phyloP scores from a whole-genome alignment of 371 early-diverging fungal genomes.

The Saksenaea oblongispora region DNA sequence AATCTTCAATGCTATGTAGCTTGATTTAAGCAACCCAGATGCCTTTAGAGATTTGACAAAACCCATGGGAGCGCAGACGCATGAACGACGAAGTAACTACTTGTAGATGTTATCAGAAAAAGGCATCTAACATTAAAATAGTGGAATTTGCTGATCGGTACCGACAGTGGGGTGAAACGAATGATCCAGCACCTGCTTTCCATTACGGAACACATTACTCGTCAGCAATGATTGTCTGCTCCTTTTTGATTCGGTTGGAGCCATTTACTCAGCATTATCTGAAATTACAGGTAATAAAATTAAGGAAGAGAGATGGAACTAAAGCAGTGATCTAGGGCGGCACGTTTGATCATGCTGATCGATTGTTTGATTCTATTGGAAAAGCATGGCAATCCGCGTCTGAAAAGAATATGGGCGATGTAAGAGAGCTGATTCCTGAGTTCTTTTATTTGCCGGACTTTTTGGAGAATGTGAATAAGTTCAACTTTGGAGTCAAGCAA shows the following conservation, averaged over 20 bases:
- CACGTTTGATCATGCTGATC: conserved; percentile 87
- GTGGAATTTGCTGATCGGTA: conserved; percentile 59
- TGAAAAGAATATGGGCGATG: conserved; percentile 78
- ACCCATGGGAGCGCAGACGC: conserved; percentile 85
- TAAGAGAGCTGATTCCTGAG: conserved; percentile 88
- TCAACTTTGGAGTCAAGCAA: conserved; percentile 80
- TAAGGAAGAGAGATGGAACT: not conserved
- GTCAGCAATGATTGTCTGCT: conserved; percentile 83
- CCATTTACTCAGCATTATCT: conserved; percentile 84
- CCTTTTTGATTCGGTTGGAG: conserved; percentile 82
- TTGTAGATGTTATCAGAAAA: conserved; percentile 50
- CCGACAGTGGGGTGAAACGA: conserved; percentile 73
- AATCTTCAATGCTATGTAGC: conserved; percentile 12
- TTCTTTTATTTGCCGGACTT: conserved; percentile 91
- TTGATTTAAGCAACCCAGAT: conserved; percentile 71
- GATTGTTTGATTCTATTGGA: conserved; percentile 67
- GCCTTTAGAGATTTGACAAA: conserved; percentile 83
- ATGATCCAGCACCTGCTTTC: conserved; percentile 73
- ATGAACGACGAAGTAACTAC: conserved; percentile 62
- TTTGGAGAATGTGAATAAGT: conserved; percentile 80
- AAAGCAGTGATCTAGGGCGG: conserved; percentile 58
- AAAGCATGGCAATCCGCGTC: conserved; percentile 73
- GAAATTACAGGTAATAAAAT: conserved; percentile 58
- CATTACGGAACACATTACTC: conserved; percentile 94
- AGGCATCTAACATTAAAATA: conserved; percentile 24